phyloP scores from a whole-genome alignment of 2,329 filamentous ascomycete species.

The Aspergillus sp. region DNA sequence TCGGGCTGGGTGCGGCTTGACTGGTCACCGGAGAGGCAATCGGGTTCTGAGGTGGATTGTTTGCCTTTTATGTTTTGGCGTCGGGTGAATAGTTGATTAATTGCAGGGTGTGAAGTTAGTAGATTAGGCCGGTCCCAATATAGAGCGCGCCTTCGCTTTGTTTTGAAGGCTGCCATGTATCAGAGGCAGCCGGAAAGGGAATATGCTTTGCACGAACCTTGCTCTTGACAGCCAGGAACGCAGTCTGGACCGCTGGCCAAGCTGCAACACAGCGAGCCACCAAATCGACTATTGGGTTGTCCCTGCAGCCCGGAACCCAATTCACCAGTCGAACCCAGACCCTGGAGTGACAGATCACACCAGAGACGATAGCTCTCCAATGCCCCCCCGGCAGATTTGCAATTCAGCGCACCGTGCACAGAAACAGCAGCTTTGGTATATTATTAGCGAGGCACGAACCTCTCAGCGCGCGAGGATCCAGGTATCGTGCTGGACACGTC shows the following conservation, averaged over 20 bases:
- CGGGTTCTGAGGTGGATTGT: neutral
- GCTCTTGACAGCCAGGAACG: neutral
- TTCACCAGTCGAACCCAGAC: neutral
- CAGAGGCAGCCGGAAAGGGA: too few species aligned
- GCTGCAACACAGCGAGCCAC: neutral
- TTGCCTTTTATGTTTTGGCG: neutral
- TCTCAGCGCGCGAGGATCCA: neutral
- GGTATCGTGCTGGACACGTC: neutral
- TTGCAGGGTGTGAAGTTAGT: neutral
- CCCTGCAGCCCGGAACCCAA: neutral
- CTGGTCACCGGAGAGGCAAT: neutral
- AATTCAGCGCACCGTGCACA: neutral
- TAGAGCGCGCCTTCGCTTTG: too few species aligned
- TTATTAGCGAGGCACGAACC: neutral
- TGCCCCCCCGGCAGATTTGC: neutral
- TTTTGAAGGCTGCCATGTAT: too few species aligned
- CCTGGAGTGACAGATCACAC: neutral
- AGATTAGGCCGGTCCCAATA: neutral
- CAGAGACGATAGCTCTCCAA: neutral
- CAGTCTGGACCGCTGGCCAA: neutral
- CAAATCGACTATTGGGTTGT: neutral
- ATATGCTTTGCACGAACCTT: too few species aligned
- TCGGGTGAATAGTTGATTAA: neutral
- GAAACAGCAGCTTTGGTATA: neutral
- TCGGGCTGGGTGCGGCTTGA: too few species aligned